A percentile compares a stretch with the other conserved stretches of the same genome.
Conservation (phyloP, 148 eudicot species). For the Chenopodium suecicum region DNA sequence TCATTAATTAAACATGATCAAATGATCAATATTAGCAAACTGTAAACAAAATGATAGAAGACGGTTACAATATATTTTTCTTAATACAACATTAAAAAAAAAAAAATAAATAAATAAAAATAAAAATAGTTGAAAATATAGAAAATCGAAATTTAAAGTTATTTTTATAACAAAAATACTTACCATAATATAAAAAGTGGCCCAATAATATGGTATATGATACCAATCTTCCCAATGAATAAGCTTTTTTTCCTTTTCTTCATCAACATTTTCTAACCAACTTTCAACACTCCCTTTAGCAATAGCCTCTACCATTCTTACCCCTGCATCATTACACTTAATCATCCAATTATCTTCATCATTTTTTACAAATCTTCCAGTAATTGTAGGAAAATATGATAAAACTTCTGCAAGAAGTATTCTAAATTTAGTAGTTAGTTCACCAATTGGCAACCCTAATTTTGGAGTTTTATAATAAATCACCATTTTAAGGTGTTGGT, state of each 20-base stretch:
- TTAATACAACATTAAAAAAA: no score
- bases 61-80: no score
- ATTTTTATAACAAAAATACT: background rate
- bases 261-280: constrained; percentile 51
- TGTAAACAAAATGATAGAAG: no score
- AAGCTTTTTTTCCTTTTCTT: constrained; percentile 56
- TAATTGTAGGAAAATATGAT: constrained; percentile 33
- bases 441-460: constrained; percentile 21
- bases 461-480: constrained; percentile 41
- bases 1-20: no score
- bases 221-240: constrained; percentile 65
- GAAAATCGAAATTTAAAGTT: background rate
- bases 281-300: constrained; percentile 59
- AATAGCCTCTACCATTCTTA: constrained; percentile 54
- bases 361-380: constrained; percentile 48
- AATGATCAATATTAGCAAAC: no score
- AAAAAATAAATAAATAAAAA: no score
- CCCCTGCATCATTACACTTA: constrained; percentile 72
- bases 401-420: constrained; percentile 44
- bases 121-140: no score
- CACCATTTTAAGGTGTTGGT: constrained; percentile 38
- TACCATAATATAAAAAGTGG: constrained; percentile 59
- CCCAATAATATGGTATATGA: constrained; percentile 55
- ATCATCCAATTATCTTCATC: constrained; percentile 53
- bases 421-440: constrained; percentile 32